Conservation (phyloP, 768 basidiomycete genomes). For the Trametes gibbosa region DNA sequence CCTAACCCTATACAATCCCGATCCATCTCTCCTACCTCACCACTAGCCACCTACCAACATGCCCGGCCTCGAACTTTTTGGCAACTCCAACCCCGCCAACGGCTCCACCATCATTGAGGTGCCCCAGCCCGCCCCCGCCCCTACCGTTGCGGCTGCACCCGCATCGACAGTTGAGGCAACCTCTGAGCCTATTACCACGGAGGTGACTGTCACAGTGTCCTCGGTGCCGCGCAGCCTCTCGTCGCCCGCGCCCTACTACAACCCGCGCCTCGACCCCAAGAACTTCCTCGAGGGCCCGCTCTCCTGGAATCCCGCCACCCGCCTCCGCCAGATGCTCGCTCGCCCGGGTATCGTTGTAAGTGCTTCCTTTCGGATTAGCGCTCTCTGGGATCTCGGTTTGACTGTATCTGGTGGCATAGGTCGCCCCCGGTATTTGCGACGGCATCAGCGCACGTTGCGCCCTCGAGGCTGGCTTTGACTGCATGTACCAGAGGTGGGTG, state of each 20-base stretch:
- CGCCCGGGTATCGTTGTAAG: conserved; percentile 75
- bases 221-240: conserved; percentile 9
- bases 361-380: neutral
- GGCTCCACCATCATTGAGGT: conserved; percentile 19
- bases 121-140: neutral
- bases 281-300: conserved; percentile 69
- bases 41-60: conserved; percentile 15
- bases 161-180: neutral
- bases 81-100: conserved; percentile 21
- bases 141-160: neutral
- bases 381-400: neutral
- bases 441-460: conserved; percentile 80
- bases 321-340: conserved; percentile 53
- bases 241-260: conserved; percentile 47
- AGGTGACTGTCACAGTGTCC: neutral
- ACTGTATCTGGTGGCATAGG: conserved; percentile 34
- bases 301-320: conserved; percentile 65
- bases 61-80: conserved; percentile 29
- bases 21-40: conserved; percentile 12
- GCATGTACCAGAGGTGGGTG: conserved; percentile 68
- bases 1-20: neutral
- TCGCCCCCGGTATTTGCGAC: conserved; percentile 78
- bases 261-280: conserved; percentile 64
- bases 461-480: conserved; percentile 74
- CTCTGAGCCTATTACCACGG: neutral